Conservation (phyloP, 2,329 filamentous ascomycete species). For the Orbilia oligospora region DNA sequence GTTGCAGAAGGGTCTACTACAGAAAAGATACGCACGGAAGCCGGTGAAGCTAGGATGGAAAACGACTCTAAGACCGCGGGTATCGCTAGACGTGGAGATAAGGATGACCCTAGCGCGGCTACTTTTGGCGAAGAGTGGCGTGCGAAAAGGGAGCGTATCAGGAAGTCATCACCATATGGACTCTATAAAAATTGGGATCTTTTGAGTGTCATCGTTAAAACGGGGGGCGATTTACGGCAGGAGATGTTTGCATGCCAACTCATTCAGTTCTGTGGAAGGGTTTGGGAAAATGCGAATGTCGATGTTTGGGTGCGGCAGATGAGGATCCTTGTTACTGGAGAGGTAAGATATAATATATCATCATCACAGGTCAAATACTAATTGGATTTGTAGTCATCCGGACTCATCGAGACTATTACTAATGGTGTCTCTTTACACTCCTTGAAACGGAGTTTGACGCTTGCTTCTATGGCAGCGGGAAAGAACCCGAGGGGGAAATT, state of each 20-base stretch:
- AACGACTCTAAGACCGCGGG: constrained; percentile 90
- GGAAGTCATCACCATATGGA: constrained; percentile 85
- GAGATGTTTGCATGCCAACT: constrained; percentile 90
- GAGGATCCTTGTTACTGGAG: constrained; percentile 87
- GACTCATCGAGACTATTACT: constrained; percentile 88
- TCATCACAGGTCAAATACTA: constrained; percentile 19
- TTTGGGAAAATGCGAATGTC: constrained; percentile 81
- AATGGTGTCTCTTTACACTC: constrained; percentile 90
- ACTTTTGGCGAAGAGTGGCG: constrained; percentile 91
- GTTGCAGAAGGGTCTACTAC: constrained; percentile 64
- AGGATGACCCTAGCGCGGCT: constrained; percentile 86
- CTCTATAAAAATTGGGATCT: constrained; percentile 94
- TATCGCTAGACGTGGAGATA: constrained; percentile 83
- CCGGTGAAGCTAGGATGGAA: constrained; percentile 86
- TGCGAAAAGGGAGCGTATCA: constrained; percentile 85
- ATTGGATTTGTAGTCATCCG: constrained; percentile 72
- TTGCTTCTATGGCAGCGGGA: constrained; percentile 80
- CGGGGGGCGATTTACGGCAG: constrained; percentile 84
- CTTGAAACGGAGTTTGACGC: constrained; percentile 83
- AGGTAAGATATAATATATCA: constrained; percentile 66
- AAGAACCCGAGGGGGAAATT: constrained; percentile 81
- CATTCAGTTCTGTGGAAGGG: constrained; percentile 84
- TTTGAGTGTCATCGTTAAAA: constrained; percentile 89
- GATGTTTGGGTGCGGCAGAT: constrained; percentile 91
- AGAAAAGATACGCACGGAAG: constrained; percentile 75